These are phyloP conservation scores for Pyrus bretschneideri DNA, from an alignment of 306 rosid species.

Conservation along the genomic window DNA sequence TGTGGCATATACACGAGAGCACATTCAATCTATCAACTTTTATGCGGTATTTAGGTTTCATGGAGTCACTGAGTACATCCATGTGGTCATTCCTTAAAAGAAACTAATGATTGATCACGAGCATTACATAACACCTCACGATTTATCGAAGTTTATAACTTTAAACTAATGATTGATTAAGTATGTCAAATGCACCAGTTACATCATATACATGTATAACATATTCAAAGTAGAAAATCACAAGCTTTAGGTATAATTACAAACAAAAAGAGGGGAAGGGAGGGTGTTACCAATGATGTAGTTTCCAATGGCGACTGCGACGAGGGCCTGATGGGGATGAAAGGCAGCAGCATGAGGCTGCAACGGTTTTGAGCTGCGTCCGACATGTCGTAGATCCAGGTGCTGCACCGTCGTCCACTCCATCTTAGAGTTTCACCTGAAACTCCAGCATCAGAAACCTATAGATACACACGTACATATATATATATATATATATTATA, in stretches of 20 bases:
- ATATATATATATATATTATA: not conserved
- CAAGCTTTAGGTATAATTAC: not conserved
- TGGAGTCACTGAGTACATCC: not conserved
- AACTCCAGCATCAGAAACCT: constrained; percentile 9
- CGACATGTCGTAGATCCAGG: constrained; percentile 92
- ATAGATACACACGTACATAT: not conserved
- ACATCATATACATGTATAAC: not conserved
- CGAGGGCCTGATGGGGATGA: constrained; percentile 86
- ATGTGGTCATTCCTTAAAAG: not conserved
- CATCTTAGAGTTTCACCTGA: constrained; percentile 39
- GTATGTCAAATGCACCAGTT: not conserved
- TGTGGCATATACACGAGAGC: not conserved
- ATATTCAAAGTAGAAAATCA: not conserved
- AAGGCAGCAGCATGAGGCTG: constrained; percentile 92
- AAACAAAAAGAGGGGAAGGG: not conserved
- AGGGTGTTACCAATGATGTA: constrained; percentile 64
- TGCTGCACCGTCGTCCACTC: constrained; percentile 99
- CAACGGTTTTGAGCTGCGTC: constrained; percentile 49
- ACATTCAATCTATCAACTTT: not conserved
- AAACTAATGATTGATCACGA: not conserved
- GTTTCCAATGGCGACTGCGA: constrained; percentile 89
- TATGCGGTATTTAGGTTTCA: not conserved
- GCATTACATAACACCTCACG: not conserved
- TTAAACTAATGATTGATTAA: not conserved
- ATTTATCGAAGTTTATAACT: not conserved